Evolutionary conservation across 305 asterid genomes (phyloP).

Genomic region (Fraxinus paxiana): DNA sequence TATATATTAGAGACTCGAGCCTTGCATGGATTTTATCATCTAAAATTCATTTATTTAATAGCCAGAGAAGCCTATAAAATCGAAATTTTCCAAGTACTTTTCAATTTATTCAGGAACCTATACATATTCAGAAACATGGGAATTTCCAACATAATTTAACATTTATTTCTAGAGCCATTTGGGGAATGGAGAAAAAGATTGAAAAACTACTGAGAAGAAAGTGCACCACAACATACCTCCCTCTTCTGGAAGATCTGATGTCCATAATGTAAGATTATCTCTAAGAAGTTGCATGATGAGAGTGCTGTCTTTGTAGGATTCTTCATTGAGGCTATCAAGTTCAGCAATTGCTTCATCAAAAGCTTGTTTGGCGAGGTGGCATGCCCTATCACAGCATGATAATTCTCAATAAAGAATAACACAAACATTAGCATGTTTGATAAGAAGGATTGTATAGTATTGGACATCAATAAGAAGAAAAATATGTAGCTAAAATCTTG

Average conservation of each 20-base stretch:
- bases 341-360: conserved; percentile 87
- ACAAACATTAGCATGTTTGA: not conserved
- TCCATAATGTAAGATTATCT: conserved; percentile 79
- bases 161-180: not conserved
- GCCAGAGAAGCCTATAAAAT: not conserved
- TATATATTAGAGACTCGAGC: not conserved
- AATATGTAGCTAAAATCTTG: not conserved
- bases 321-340: conserved; percentile 73
- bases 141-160: not conserved
- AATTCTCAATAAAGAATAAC: not conserved
- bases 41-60: not conserved
- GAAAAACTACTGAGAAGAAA: not conserved
- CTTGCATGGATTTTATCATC: not conserved
- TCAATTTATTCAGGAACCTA: not conserved
- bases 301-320: conserved; percentile 79
- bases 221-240: conserved; percentile 42
- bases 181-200: not conserved
- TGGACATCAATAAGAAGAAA: not conserved
- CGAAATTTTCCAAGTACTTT: not conserved
- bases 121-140: not conserved
- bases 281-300: conserved; percentile 88
- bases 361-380: conserved; percentile 82
- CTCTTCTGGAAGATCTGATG: conserved; percentile 75
- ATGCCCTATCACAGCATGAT: conserved; percentile 47
- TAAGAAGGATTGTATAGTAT: not conserved